These are phyloP conservation scores for Talaromyces stipitatus DNA, from an alignment of 495 filamentous ascomycete genomes.

Conservation along the genomic window DNA sequence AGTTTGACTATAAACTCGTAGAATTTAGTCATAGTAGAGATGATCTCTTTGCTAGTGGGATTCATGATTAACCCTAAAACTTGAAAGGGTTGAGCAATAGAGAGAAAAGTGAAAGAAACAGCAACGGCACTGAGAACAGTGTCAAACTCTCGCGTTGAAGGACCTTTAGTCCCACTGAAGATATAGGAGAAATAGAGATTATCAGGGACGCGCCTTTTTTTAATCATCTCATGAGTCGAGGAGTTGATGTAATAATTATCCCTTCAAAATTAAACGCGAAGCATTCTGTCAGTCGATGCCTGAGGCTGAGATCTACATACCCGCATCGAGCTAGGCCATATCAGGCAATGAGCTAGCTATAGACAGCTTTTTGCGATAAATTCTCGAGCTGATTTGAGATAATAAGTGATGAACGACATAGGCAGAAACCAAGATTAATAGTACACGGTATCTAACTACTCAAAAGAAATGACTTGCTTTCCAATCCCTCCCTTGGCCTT, in stretches of 20 bases:
- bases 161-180: too few relatives aligned
- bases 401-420: too few relatives aligned
- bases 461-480: conserved; percentile 4
- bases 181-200: not conserved
- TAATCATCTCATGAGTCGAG: not conserved
- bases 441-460: too few relatives aligned
- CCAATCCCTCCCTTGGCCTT: conserved; percentile 1
- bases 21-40: not conserved
- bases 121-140: too few relatives aligned
- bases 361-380: too few relatives aligned
- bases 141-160: too few relatives aligned
- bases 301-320: not conserved
- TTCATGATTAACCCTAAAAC: not conserved
- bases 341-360: not conserved
- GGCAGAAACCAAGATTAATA: too few relatives aligned
- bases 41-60: not conserved
- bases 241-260: not conserved
- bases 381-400: not conserved
- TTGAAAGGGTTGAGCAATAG: not conserved
- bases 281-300: not conserved
- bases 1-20: not conserved
- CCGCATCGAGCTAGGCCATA: not conserved
- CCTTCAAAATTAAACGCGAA: not conserved
- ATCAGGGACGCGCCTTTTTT: not conserved
- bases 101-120: not conserved